phyloP scores from a whole-genome alignment of 768 basidiomycete species.

The Boletellus ananas region DNA sequence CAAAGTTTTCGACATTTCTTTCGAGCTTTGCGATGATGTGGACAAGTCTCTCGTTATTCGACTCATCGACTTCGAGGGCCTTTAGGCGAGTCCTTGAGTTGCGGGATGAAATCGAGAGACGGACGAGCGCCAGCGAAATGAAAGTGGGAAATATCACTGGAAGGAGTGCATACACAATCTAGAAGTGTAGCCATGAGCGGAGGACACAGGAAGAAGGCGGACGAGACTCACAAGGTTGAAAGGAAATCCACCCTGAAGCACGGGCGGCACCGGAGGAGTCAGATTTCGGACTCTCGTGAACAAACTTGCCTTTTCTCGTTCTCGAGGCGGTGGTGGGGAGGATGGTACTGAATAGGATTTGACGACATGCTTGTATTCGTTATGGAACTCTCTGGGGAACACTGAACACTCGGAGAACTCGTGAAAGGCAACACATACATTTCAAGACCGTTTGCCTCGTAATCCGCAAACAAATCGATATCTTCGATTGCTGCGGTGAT shows the following conservation, averaged over 20 bases:
- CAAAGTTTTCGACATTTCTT: slow-evolving; percentile 53
- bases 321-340: slow-evolving; percentile 41
- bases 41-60: slow-evolving; percentile 48
- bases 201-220: neutral
- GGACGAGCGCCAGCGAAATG: slow-evolving; percentile 50
- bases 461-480: slow-evolving; percentile 60
- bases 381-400: slow-evolving; percentile 47
- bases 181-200: slow-evolving; percentile 1
- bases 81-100: slow-evolving; percentile 64
- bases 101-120: slow-evolving; percentile 54
- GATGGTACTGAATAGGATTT: slow-evolving; percentile 47
- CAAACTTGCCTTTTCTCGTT: slow-evolving; percentile 40
- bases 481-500: slow-evolving; percentile 70
- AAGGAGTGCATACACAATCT: slow-evolving; percentile 53
- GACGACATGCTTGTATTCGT: slow-evolving; percentile 55
- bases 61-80: slow-evolving; percentile 54
- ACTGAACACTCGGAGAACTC: slow-evolving; percentile 4
- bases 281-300: slow-evolving; percentile 38
- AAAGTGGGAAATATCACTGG: slow-evolving; percentile 65
- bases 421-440: slow-evolving; percentile 42
- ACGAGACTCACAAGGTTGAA: slow-evolving; percentile 57
- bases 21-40: slow-evolving; percentile 59
- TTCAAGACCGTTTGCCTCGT: slow-evolving; percentile 54
- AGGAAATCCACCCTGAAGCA: slow-evolving; percentile 59
- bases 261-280: slow-evolving; percentile 53